These are phyloP conservation scores for Aspergillus chevalieri DNA, from an alignment of 2,329 filamentous ascomycete genomes.

Conservation along the genomic window DNA sequence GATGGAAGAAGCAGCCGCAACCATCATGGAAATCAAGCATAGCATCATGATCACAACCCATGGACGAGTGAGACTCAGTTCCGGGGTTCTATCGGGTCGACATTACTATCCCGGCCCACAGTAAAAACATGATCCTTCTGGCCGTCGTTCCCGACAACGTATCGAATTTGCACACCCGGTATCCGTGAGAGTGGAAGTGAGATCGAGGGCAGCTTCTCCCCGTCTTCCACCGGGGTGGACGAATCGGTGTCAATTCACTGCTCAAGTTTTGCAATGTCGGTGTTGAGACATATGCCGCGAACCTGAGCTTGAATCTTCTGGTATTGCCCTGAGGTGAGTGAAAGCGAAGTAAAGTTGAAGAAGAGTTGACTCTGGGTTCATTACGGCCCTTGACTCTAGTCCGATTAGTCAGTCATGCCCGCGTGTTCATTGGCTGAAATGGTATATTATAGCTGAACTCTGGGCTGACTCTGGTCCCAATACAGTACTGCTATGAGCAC, in stretches of 20 bases:
- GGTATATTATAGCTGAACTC: too few relatives aligned
- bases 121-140: slow-evolving; percentile 8
- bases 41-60: slow-evolving; percentile 39
- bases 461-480: neutral
- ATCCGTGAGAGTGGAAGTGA: neutral
- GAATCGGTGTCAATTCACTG: neutral
- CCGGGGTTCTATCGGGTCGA: slow-evolving; percentile 32
- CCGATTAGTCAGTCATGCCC: neutral
- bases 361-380: neutral
- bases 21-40: slow-evolving; percentile 45
- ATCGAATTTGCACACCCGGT: neutral
- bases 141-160: neutral
- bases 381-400: neutral
- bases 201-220: neutral
- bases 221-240: neutral
- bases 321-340: neutral
- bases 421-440: neutral
- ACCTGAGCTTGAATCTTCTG: neutral
- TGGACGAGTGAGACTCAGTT: slow-evolving; percentile 33
- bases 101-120: slow-evolving; percentile 30
- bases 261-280: neutral
- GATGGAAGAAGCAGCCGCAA: slow-evolving; percentile 48
- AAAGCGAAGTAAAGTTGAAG: too few relatives aligned
- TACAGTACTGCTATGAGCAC: too few relatives aligned
- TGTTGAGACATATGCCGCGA: neutral